Percentiles rank a stretch among this genome's conserved stretches.
Evolutionary conservation across 2,329 filamentous ascomycete species (phyloP).

Genomic region (Alternaria arborescens): DNA sequence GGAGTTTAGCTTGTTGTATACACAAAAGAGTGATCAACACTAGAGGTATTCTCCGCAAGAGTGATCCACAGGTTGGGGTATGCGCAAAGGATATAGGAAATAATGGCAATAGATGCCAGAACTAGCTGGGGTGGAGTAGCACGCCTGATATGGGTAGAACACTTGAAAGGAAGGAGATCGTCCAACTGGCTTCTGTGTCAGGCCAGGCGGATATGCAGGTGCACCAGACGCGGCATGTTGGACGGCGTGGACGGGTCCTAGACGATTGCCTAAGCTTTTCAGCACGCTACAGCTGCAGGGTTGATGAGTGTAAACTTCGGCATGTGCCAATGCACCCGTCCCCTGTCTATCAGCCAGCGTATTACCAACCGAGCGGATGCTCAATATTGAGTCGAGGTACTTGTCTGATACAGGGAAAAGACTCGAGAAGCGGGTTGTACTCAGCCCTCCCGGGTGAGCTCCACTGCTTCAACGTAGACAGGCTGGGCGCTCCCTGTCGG

Average conservation of each 20-base stretch:
- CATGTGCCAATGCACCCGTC: constrained; percentile 13
- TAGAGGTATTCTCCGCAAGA: constrained; percentile 13
- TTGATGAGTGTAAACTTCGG: constrained; percentile 19
- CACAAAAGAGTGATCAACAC: constrained; percentile 15
- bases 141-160: constrained; percentile 6
- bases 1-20: constrained; percentile 3
- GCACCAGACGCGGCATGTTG: constrained; percentile 23
- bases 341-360: constrained; percentile 22
- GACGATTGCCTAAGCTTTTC: constrained; percentile 16
- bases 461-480: constrained; percentile 6
- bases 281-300: constrained; percentile 25
- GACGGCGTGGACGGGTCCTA: constrained; percentile 22
- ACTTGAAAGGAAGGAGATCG: constrained; percentile 26
- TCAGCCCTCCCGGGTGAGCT: neutral
- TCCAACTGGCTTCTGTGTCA: constrained; percentile 22
- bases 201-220: constrained; percentile 27
- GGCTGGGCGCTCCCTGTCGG: constrained; percentile 3
- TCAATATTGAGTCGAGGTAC: constrained; percentile 9
- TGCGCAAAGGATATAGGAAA: constrained; percentile 14
- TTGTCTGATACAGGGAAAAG: constrained; percentile 12
- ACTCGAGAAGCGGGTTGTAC: constrained; percentile 1
- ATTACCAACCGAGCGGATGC: constrained; percentile 20
- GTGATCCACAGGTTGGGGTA: constrained; percentile 6
- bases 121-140: constrained; percentile 7
- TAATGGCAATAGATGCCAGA: constrained; percentile 10